Conservation (phyloP, 257 asterid genomes). For the Misopates orontium region DNA sequence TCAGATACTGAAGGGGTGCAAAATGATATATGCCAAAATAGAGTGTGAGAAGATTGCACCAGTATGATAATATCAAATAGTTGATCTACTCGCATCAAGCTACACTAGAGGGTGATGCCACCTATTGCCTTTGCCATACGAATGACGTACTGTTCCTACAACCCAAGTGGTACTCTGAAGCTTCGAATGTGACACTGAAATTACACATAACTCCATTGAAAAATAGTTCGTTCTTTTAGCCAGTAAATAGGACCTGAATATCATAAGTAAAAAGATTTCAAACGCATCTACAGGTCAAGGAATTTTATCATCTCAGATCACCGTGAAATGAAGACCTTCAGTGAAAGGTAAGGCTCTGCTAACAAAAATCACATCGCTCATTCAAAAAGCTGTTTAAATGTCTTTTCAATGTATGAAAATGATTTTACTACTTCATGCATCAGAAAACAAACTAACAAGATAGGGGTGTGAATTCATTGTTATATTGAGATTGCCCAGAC, state of each 20-base stretch:
- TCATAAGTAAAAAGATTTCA: not conserved
- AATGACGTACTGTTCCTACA: conserved; percentile 14
- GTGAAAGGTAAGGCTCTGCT: not conserved
- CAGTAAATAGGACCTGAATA: not conserved
- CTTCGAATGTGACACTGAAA: not conserved
- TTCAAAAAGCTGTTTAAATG: not conserved
- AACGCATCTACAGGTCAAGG: not conserved
- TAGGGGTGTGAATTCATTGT: not conserved
- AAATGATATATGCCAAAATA: too few relatives aligned
- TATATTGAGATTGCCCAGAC: not conserved
- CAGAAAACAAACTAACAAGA: not conserved
- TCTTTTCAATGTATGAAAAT: not conserved
- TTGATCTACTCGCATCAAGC: not conserved
- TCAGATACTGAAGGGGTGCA: too few relatives aligned
- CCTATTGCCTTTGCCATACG: conserved; percentile 15
- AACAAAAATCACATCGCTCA: not conserved
- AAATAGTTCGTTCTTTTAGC: conserved; percentile 30
- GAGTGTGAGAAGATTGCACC: not conserved
- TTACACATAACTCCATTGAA: conserved; percentile 24
- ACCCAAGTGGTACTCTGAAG: not conserved
- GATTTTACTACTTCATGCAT: not conserved
- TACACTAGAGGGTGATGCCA: not conserved
- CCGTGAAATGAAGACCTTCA: not conserved
- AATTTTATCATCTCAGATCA: not conserved
- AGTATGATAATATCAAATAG: conserved; percentile 2